phyloP scores from a whole-genome alignment of 2,329 filamentous ascomycete species.

The Taxawa tesnikishii region DNA sequence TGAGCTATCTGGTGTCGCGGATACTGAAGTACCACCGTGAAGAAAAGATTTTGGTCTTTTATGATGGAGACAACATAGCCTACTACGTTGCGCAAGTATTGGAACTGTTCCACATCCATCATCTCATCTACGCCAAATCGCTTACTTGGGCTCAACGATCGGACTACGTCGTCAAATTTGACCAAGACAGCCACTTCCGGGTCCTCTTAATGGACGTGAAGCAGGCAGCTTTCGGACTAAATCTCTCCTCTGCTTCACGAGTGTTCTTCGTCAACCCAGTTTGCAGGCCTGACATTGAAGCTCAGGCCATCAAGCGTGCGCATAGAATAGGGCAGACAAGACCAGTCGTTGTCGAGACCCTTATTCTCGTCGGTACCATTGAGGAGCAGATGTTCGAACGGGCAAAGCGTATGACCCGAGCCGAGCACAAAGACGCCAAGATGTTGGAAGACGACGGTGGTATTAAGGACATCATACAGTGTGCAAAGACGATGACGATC shows the following conservation, averaged over 20 bases:
- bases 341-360: conserved; percentile 71
- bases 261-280: conserved; percentile 87
- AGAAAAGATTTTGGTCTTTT: conserved; percentile 89
- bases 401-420: conserved; percentile 59
- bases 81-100: conserved; percentile 76
- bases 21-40: conserved; percentile 53
- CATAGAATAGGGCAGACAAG: conserved; percentile 75
- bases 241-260: conserved; percentile 69
- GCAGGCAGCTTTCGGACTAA: conserved; percentile 77
- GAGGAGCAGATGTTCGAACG: conserved; percentile 74
- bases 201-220: conserved; percentile 86
- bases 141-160: conserved; percentile 51
- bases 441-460: conserved; percentile 45
- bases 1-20: conserved; percentile 70
- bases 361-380: conserved; percentile 67
- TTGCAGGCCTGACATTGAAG: conserved; percentile 71
- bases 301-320: conserved; percentile 82
- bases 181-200: conserved; percentile 53
- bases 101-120: conserved; percentile 54
- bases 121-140: conserved; percentile 54
- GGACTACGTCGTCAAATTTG: conserved; percentile 70
- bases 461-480: conserved; percentile 47
- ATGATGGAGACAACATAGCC: conserved; percentile 76
- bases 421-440: conserved; percentile 42
- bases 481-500: conserved; percentile 37